phyloP scores from a whole-genome alignment of 441 rosid genomes.

The Sinapis alba region DNA sequence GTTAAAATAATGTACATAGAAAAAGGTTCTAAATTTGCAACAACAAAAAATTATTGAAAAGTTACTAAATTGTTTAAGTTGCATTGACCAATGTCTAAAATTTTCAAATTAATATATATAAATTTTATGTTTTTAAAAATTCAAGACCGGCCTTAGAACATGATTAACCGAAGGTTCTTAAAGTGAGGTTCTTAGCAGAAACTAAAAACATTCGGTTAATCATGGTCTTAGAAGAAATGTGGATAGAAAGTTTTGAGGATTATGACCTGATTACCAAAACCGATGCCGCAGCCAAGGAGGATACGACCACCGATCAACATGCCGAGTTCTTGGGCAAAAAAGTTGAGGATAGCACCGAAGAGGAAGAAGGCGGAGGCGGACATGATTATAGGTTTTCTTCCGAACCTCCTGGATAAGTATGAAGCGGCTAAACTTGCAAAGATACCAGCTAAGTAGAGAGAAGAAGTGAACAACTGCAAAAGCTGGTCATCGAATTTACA shows the following conservation, averaged over 20 bases:
- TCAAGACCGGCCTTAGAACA: background rate
- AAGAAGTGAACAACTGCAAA: conserved; percentile 78
- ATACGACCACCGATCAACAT: conserved; percentile 89
- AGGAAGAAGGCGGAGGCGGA: conserved; percentile 73
- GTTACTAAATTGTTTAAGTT: too few relatives aligned
- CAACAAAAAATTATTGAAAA: too few relatives aligned
- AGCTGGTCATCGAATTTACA: conserved; percentile 80
- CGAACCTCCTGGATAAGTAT: conserved; percentile 53
- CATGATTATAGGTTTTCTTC: conserved; percentile 72
- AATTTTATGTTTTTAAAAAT: background rate
- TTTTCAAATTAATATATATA: background rate
- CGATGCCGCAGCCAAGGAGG: conserved; percentile 88
- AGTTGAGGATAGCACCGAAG: conserved; percentile 78
- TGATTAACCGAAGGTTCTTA: too few relatives aligned
- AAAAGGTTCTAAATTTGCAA: too few relatives aligned
- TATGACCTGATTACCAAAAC: conserved; percentile 89
- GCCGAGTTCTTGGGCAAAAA: conserved; percentile 58
- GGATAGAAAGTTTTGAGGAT: background rate
- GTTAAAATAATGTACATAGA: background rate
- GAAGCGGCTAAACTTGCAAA: conserved; percentile 66
- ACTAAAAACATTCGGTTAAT: too few relatives aligned
- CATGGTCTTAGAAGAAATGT: background rate
- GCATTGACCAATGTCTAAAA: too few relatives aligned
- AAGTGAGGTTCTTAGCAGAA: too few relatives aligned
- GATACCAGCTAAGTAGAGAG: conserved; percentile 83